Percentiles rank a stretch among this genome's conserved stretches.
These are phyloP conservation scores for Emergomyces africanus DNA, from an alignment of 2,329 filamentous ascomycete species.

Conservation along the genomic window DNA sequence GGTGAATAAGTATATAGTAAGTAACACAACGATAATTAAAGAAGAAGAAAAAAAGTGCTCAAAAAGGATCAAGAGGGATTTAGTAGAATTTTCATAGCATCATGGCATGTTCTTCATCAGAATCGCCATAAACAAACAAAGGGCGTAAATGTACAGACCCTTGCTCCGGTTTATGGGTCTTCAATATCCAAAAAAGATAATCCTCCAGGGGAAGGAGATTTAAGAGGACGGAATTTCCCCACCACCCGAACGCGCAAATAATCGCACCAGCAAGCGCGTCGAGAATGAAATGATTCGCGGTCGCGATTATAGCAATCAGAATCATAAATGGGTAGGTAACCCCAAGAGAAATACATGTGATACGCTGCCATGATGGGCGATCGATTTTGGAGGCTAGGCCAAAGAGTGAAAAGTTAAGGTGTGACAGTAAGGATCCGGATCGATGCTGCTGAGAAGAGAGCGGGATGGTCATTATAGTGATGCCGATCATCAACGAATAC, in stretches of 20 bases:
- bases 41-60: neutral
- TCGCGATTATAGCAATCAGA: constrained; percentile 54
- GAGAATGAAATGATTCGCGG: constrained; percentile 60
- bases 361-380: constrained; percentile 39
- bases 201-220: constrained; percentile 56
- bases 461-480: constrained; percentile 56
- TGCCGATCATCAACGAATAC: constrained; percentile 58
- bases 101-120: constrained; percentile 6
- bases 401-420: constrained; percentile 17
- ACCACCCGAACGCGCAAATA: constrained; percentile 54
- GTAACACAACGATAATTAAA: neutral
- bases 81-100: neutral
- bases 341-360: constrained; percentile 39
- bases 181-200: constrained; percentile 50
- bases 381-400: constrained; percentile 20
- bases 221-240: constrained; percentile 40
- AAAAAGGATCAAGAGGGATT: neutral
- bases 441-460: constrained; percentile 42
- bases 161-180: constrained; percentile 51
- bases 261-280: constrained; percentile 56
- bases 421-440: constrained; percentile 22
- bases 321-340: constrained; percentile 54
- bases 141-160: constrained; percentile 2
- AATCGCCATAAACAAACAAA: constrained; percentile 9
- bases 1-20: neutral